Evolutionary conservation across 176 grass and related monocot genomes (phyloP).

Genomic region (Typha latifolia): DNA sequence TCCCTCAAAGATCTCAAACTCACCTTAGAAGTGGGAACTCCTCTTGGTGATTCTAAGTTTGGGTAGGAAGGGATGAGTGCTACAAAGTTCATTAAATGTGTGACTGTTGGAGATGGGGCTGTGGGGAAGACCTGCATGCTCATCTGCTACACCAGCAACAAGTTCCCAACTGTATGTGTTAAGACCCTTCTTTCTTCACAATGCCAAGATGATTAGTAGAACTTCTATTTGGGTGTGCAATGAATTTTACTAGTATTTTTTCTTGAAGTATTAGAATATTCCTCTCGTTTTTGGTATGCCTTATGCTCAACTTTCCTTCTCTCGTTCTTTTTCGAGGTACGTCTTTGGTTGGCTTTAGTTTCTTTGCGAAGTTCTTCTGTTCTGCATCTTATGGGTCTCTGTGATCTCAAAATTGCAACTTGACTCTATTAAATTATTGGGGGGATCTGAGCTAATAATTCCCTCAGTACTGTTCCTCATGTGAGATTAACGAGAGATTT

Average conservation of each 20-base stretch:
- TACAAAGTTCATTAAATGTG: slow-evolving; percentile 99
- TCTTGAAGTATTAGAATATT: neutral
- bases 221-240: neutral
- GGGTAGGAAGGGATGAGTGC: slow-evolving; percentile 54
- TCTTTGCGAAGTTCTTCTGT: too few relatives aligned
- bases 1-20: neutral
- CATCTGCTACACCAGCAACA: slow-evolving; percentile 99
- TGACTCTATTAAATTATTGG: neutral
- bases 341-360: too few relatives aligned
- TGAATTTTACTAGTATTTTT: slow-evolving; percentile 10
- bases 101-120: slow-evolving; percentile 93
- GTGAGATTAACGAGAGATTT: too few relatives aligned
- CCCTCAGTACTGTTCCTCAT: too few relatives aligned
- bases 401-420: neutral
- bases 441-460: neutral
- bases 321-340: too few relatives aligned
- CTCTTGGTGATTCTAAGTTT: too few relatives aligned
- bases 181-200: neutral
- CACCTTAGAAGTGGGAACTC: too few relatives aligned
- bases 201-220: neutral
- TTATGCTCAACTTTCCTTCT: too few relatives aligned
- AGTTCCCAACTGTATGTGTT: slow-evolving; percentile 71
- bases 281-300: too few relatives aligned
- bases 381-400: neutral
- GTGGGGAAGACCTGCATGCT: slow-evolving; percentile 99